Evolutionary conservation across 2,329 filamentous ascomycete genomes (phyloP).

Genomic region (Onygenales sp.): DNA sequence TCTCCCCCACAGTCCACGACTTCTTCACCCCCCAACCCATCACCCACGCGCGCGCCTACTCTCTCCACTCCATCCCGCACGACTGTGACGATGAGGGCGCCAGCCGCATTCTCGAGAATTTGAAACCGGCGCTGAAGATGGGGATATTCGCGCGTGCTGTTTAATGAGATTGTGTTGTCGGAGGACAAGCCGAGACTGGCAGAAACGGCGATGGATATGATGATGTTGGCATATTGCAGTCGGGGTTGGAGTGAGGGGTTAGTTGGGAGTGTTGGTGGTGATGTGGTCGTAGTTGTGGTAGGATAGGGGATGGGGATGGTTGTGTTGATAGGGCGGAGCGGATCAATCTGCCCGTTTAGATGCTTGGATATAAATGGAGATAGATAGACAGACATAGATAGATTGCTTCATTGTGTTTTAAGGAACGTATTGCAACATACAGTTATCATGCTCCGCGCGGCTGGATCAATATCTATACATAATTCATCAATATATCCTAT

Average conservation of each 20-base stretch:
- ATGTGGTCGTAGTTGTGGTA: too few species aligned
- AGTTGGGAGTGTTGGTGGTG: too few species aligned
- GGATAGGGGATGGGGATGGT: too few species aligned
- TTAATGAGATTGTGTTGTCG: neutral
- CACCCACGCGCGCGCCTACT: slow-evolving; percentile 42
- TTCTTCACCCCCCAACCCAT: slow-evolving; percentile 50
- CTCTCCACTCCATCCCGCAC: slow-evolving; percentile 52
- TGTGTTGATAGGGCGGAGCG: too few species aligned
- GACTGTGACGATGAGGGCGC: slow-evolving; percentile 50
- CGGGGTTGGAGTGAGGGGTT: neutral
- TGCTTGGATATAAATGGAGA: too few species aligned
- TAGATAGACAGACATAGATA: too few species aligned
- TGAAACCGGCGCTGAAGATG: slow-evolving; percentile 48
- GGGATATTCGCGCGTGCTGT: slow-evolving; percentile 38
- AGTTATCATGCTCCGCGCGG: too few species aligned
- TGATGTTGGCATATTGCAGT: neutral
- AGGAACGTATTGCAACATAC: too few species aligned
- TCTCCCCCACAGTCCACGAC: slow-evolving; percentile 35
- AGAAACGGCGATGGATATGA: neutral
- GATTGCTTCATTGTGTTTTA: too few species aligned
- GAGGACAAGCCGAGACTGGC: neutral
- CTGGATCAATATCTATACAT: too few species aligned
- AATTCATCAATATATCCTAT: too few species aligned
- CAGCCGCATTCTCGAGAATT: slow-evolving; percentile 38
- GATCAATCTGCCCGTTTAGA: too few species aligned